Percentiles rank a stretch among this genome's conserved stretches.
phyloP scores from a whole-genome alignment of 2,329 filamentous ascomycete species.

The Blumeria graminis region DNA sequence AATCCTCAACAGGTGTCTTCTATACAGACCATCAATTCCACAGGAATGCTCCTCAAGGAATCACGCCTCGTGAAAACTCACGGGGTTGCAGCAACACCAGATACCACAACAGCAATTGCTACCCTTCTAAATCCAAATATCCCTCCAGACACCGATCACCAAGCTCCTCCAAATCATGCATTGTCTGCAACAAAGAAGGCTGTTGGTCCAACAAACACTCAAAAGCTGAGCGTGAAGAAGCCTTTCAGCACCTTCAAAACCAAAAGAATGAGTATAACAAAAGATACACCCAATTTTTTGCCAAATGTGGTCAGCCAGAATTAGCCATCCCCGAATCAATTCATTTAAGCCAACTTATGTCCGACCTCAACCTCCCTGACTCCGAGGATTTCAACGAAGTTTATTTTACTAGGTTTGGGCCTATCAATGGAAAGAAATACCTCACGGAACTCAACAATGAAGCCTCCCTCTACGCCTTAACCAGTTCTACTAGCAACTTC shows the following conservation, averaged over 20 bases:
- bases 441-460: neutral
- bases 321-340: neutral
- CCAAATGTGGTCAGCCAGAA: neutral
- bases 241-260: neutral
- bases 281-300: neutral
- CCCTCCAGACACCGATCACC: neutral
- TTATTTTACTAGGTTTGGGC: neutral
- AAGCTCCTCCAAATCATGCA: neutral
- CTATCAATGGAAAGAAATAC: neutral
- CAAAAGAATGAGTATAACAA: neutral
- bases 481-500: neutral
- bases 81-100: neutral
- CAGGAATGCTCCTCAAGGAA: neutral
- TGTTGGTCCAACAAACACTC: neutral
- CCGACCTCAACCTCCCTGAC: neutral
- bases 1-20: neutral
- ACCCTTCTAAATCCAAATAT: neutral
- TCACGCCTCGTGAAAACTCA: neutral
- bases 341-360: neutral
- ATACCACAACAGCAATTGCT: neutral
- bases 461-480: neutral
- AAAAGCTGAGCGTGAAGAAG: neutral
- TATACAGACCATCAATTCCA: neutral
- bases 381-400: neutral
- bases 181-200: neutral